Evolutionary conservation across 495 filamentous ascomycete genomes (phyloP), one percentile per base, ranked within the genome.

Genomic region (Podospora tetraspora): DNA sequence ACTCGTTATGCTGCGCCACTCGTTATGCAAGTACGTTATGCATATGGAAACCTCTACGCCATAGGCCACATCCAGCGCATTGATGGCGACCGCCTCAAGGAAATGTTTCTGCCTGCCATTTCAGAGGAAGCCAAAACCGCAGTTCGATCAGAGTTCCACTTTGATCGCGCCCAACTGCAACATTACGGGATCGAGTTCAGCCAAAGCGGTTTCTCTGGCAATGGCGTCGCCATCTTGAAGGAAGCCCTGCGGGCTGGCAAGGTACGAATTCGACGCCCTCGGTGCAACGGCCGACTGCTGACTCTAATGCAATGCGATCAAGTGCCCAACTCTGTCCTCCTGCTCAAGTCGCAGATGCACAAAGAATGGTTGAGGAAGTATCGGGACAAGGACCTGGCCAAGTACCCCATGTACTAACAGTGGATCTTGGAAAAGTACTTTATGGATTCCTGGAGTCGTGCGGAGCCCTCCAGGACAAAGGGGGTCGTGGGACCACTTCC

Each of bases 131-230:
- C 52, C 25, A 32, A 59, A 16, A 22, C 27, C 6, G 19, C 58
- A 19, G 19, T 66, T 25, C 27, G 63, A 32, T 13, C 57, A 23
- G 23, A 60, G 12, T 58, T 16, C 4, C 19, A n/a, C 56, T 66
- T 66, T 22, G 63, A 23, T 43, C 63, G 52, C 19, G 52, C 10
- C 2, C 63, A 66, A 16, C 29, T 66, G 43, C 43, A 59, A 25
- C 66, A 68, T 23, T 68, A 63, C 24, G 66, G 59, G 4, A 23
- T 68, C n/a, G 19, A 68, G 19, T 62, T 13, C n/a, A 25, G 52
- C 3, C 32, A 58, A 23, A 57, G 19, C 16, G 52, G 58, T 0
- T 29, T 68, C 21, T 2, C 66, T 10, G 59, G 59, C 16, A 62
- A 68, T 16, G 66, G 66, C 10, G 23, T 34, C 11, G 2, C 22